A percentile compares a stretch with the other conserved stretches of the same genome.
These are phyloP conservation scores for Spongospora subterranea DNA, from an alignment of 208 protist genomes.

Conservation along the genomic window DNA sequence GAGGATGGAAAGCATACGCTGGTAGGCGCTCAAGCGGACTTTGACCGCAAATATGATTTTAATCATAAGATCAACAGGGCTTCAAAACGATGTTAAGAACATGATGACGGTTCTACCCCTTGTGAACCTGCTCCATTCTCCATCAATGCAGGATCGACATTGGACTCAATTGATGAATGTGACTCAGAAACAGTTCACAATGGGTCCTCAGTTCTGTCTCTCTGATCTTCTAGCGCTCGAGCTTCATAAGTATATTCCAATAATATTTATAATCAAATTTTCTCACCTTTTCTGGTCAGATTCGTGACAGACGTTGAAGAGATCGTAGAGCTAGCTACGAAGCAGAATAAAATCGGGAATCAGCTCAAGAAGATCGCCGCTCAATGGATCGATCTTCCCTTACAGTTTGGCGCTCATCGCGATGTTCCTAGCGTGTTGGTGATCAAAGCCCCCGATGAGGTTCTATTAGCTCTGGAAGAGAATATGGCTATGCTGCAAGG, in stretches of 20 bases:
- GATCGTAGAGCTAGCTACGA: slow-evolving; percentile 91
- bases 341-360: slow-evolving; percentile 95
- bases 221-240: slow-evolving; percentile 91
- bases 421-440: slow-evolving; percentile 84
- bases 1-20: slow-evolving; percentile 80
- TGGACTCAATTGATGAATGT: slow-evolving; percentile 91
- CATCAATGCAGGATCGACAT: slow-evolving; percentile 91
- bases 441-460: slow-evolving; percentile 58
- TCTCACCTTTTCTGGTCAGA: not conserved
- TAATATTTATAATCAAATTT: no score
- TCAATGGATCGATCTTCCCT: slow-evolving; percentile 89
- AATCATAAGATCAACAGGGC: not conserved
- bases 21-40: not conserved
- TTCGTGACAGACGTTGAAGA: slow-evolving; percentile 89
- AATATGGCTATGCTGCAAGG: slow-evolving; percentile 83
- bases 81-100: slow-evolving; percentile 69
- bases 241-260: slow-evolving; percentile 89
- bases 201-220: slow-evolving; percentile 85
- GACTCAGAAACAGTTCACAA: slow-evolving; percentile 81
- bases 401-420: slow-evolving; percentile 88
- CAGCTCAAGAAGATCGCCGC: slow-evolving; percentile 90
- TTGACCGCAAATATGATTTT: not conserved
- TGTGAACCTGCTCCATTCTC: slow-evolving; percentile 74
- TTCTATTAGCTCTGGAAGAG: slow-evolving; percentile 70
- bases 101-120: slow-evolving; percentile 71